phyloP scores from a whole-genome alignment of 2,329 filamentous ascomycete species.

The Aspergillus sp. region DNA sequence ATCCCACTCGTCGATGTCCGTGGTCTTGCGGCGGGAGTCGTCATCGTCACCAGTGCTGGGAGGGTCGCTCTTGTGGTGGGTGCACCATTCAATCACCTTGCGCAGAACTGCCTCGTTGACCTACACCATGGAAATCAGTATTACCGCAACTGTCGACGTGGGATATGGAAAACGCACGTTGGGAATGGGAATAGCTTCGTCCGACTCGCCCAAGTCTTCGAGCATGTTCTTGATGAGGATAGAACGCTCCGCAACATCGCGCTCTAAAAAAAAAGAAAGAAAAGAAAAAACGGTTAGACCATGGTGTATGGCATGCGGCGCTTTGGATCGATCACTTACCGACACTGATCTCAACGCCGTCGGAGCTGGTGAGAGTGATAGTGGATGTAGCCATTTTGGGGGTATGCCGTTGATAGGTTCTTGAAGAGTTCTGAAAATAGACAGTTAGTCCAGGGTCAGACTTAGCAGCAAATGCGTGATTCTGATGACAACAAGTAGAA shows the following conservation, averaged over 20 bases:
- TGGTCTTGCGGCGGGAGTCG: conserved; percentile 94
- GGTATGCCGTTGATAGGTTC: too few relatives aligned
- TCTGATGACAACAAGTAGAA: background rate
- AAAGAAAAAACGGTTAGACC: conserved; percentile 22
- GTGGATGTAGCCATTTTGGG: conserved; percentile 1
- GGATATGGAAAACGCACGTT: conserved; percentile 26
- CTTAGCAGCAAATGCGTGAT: background rate
- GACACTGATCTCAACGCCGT: conserved; percentile 39
- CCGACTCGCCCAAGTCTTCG: conserved; percentile 71
- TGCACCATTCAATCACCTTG: conserved; percentile 98
- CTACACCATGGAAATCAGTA: conserved; percentile 31
- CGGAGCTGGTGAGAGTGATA: conserved; percentile 11
- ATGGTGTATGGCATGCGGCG: background rate
- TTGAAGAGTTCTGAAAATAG: background rate
- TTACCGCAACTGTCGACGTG: background rate
- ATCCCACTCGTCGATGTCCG: conserved; percentile 99
- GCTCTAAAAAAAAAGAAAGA: conserved; percentile 54
- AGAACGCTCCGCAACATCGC: conserved; percentile 79
- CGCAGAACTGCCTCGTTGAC: conserved; percentile 89
- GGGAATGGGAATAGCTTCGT: conserved; percentile 66
- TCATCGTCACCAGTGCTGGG: conserved; percentile 75
- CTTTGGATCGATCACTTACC: conserved; percentile 34
- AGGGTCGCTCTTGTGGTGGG: conserved; percentile 87
- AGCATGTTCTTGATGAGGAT: conserved; percentile 98
- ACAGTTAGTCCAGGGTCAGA: background rate